A percentile compares a stretch with the other conserved stretches of the same genome.
These are phyloP conservation scores for Eucalyptus erythrocorys DNA, from an alignment of 345 rosid species.

Conservation along the genomic window DNA sequence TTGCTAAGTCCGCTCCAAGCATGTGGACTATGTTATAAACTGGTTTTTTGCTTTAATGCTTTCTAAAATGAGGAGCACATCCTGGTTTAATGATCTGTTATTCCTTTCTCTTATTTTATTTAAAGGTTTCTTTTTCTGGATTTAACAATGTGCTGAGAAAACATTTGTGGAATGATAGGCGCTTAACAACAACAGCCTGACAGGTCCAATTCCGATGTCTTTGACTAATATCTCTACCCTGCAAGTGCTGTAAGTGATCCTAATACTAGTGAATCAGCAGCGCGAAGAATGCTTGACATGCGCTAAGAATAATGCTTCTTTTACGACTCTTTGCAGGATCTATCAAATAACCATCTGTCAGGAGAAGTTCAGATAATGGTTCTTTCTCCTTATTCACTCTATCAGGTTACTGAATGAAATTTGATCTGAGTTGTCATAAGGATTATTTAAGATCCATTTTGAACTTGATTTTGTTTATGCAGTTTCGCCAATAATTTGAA, in stretches of 20 bases:
- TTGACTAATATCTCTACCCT: conserved; percentile 81
- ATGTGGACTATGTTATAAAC: background rate
- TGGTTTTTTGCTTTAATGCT: background rate
- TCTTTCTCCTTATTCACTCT: conserved; percentile 95
- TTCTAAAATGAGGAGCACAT: background rate
- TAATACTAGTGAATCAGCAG: background rate
- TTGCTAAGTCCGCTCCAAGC: background rate
- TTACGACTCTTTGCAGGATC: conserved; percentile 38
- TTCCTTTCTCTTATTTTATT: background rate
- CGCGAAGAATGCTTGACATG: background rate
- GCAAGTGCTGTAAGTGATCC: conserved; percentile 79
- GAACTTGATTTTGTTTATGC: conserved; percentile 10
- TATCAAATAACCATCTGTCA: conserved; percentile 83
- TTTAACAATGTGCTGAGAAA: background rate
- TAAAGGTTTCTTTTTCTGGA: background rate
- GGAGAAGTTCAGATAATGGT: conserved; percentile 95
- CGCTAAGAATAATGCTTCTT: background rate
- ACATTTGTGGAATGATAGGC: conserved; percentile 56
- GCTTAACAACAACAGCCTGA: conserved; percentile 89
- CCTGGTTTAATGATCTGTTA: background rate
- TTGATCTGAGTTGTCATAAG: background rate
- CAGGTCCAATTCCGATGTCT: conserved; percentile 79
- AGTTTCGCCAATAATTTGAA: conserved; percentile 94
- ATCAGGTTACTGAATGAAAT: conserved; percentile 54
- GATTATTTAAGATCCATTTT: background rate